phyloP scores from a whole-genome alignment of 2,329 filamentous ascomycete genomes.

The Colletotrichum theobromicola region DNA sequence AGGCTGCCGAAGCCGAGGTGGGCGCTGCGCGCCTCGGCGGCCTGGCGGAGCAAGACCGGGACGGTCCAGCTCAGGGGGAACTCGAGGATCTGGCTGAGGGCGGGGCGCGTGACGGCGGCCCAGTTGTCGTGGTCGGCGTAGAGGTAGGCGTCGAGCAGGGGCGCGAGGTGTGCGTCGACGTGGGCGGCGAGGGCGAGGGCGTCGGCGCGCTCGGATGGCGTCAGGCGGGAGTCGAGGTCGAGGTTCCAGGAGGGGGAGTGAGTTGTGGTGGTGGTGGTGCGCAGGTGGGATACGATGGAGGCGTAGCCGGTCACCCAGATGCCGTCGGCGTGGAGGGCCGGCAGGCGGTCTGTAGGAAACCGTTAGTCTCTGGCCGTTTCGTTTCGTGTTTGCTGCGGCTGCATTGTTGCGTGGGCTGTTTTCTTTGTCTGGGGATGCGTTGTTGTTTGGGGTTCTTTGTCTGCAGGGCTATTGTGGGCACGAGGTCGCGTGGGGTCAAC shows the following conservation, averaged over 20 bases:
- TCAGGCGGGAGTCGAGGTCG: constrained; percentile 45
- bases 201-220: constrained; percentile 49
- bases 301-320: constrained; percentile 66
- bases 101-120: constrained; percentile 74
- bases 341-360: constrained; percentile 52
- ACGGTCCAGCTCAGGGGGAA: constrained; percentile 91
- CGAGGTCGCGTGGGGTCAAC: constrained; percentile 10
- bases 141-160: constrained; percentile 83
- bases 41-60: constrained; percentile 73
- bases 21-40: constrained; percentile 73
- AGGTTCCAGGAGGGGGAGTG: constrained; percentile 25
- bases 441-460: constrained; percentile 14
- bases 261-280: constrained; percentile 37
- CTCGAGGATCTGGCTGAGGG: constrained; percentile 79
- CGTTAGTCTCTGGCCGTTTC: background rate
- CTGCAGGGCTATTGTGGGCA: constrained; percentile 12
- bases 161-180: constrained; percentile 74
- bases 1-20: constrained; percentile 73
- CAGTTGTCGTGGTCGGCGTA: constrained; percentile 94
- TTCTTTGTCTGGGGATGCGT: background rate
- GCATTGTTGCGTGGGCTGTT: background rate
- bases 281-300: constrained; percentile 64
- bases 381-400: background rate
- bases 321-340: constrained; percentile 56
- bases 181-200: constrained; percentile 67